phyloP scores from a whole-genome alignment of 306 rosid genomes.

The Pachyrhizus erosus region DNA sequence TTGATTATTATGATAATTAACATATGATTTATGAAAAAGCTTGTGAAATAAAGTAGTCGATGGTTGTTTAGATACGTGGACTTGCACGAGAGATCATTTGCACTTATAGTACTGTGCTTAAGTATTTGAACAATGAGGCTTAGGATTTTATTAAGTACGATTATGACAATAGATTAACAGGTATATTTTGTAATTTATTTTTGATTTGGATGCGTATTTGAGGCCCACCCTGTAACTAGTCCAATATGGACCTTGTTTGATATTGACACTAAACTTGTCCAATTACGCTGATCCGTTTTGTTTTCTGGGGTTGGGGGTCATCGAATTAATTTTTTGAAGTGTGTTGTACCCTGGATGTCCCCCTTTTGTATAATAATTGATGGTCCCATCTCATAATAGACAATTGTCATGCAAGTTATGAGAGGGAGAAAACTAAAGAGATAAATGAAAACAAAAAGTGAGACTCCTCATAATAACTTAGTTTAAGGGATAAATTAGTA shows the following conservation, averaged over 20 bases:
- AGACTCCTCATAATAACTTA: background rate
- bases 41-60: slow-evolving; percentile 26
- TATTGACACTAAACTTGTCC: slow-evolving; percentile 48
- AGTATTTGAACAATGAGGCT: background rate
- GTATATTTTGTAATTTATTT: background rate
- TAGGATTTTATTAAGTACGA: slow-evolving; percentile 32
- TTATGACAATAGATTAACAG: background rate
- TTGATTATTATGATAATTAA: slow-evolving; percentile 18
- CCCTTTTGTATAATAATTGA: slow-evolving; percentile 39
- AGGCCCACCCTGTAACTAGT: slow-evolving; percentile 44
- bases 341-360: slow-evolving; percentile 43
- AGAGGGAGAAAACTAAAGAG: background rate
- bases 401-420: slow-evolving; percentile 32
- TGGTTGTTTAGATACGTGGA: slow-evolving; percentile 51
- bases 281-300: slow-evolving; percentile 24
- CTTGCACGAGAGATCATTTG: slow-evolving; percentile 33
- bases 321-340: slow-evolving; percentile 30
- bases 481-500: background rate
- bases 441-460: slow-evolving; percentile 16
- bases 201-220: background rate
- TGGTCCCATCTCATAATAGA: slow-evolving; percentile 42
- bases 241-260: slow-evolving; percentile 43
- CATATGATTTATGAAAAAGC: slow-evolving; percentile 36
- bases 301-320: slow-evolving; percentile 26
- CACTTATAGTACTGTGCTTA: slow-evolving; percentile 15